Conservation (phyloP, 1,284 basidiomycete genomes). For the Takashimella koratensis region DNA sequence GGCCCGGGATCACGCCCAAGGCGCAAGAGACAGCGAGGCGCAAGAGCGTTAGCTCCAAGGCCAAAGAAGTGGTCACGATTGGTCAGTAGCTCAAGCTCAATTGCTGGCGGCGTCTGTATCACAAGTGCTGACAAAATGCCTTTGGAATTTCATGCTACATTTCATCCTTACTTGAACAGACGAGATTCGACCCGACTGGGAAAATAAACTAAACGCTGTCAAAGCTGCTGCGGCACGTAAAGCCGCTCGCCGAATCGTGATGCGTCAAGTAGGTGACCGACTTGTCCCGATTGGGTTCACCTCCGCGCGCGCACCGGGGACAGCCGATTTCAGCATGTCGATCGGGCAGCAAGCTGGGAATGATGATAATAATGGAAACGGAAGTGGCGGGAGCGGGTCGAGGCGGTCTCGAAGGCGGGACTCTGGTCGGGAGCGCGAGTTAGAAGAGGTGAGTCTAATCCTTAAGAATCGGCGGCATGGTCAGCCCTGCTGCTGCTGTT, state of each 20-base stretch:
- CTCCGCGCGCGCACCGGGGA: slow-evolving; percentile 44
- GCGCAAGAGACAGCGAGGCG: slow-evolving; percentile 42
- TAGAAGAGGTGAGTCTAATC: slow-evolving; percentile 70
- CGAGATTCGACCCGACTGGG: slow-evolving; percentile 92
- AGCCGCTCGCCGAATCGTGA: slow-evolving; percentile 92
- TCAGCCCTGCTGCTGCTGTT: too few relatives aligned
- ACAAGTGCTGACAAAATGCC: not conserved
- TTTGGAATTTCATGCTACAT: too few relatives aligned
- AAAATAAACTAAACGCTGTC: slow-evolving; percentile 82
- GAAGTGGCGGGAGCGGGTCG: slow-evolving; percentile 1
- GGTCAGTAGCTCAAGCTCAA: slow-evolving; percentile 53
- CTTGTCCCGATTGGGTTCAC: slow-evolving; percentile 96
- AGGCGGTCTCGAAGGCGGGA: slow-evolving; percentile 23
- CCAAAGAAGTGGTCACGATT: slow-evolving; percentile 77
- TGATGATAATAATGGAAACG: slow-evolving; percentile 7
- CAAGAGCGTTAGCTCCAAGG: slow-evolving; percentile 51
- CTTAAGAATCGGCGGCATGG: not conserved
- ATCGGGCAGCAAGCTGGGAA: slow-evolving; percentile 15
- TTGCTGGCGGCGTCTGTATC: not conserved
- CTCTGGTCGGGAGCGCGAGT: slow-evolving; percentile 66
- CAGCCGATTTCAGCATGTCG: slow-evolving; percentile 46
- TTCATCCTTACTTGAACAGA: slow-evolving; percentile 63
- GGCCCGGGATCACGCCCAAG: slow-evolving; percentile 35
- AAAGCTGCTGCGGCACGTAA: slow-evolving; percentile 80
- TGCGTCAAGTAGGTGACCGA: slow-evolving; percentile 96